Base-by-base conservation (phyloP, 306 rosid species). In the Cucurbita argyrosperma region DNA sequence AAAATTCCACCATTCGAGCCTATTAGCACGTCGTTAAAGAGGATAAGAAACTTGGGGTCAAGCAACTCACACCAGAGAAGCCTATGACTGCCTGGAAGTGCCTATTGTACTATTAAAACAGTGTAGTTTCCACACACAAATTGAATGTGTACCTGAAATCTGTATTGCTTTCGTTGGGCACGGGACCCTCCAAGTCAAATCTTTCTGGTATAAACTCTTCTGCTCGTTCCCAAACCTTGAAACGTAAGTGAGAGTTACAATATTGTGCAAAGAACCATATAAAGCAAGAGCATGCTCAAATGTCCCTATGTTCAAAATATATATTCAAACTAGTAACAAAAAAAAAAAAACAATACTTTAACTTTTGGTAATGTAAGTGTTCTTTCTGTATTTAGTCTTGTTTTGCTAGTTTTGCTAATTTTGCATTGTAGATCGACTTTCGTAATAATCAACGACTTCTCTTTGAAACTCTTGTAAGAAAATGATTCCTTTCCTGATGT, bases 191-290 rank as follows among this genome's bases (percentile, higher is more conserved):
- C 85, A 88, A 69, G 79, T 94, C 96, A 74, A 94, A 94, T 84
- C 96, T 85, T 81, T 89, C 99, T 7, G 99, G 96, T 58, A 87
- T 71, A 81, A 89, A 91, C 82, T 88, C 99, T 81, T 94, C 99
- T 49, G 97, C 94, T 77, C 83, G 90, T 72, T 91, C 96, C 96
- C 99, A 94, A 49, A 94, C 97, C 97, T 89, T 74, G 79, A 82
- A 72, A 70, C 80, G 81, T 70, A 52, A 83, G 42, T 57, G 57
- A n/a, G 55, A 68, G 55, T 76, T 62, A 69, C 37, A 71, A 71
- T 49, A 55, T 51, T 75, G 38, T 1, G 7, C 39, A 76, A 71
- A 74, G 18, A 67, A 76, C 63, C 47, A 23, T 10, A 50, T 16
- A 62, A n/a, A 65, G 40, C 26, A 14, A 73, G 40, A 37, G 53